These are phyloP conservation scores for Diaporthe ilicicola DNA, from an alignment of 2,329 filamentous ascomycete genomes.

Conservation along the genomic window DNA sequence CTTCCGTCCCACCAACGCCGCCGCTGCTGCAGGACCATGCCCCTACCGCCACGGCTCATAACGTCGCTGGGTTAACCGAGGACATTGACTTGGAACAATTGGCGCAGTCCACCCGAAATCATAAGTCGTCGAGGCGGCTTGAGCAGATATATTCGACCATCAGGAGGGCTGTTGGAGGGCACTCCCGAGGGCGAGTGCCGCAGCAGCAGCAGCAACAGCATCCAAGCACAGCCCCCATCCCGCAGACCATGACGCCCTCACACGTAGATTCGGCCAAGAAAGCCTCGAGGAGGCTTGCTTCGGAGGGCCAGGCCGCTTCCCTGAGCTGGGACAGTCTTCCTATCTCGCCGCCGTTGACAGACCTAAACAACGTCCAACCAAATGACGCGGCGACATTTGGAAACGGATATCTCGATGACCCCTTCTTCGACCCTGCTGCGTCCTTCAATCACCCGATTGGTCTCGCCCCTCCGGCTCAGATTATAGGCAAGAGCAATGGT, in stretches of 20 bases:
- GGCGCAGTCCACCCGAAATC: slow-evolving; percentile 36
- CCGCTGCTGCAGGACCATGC: slow-evolving; percentile 9
- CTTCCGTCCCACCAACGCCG: slow-evolving; percentile 25
- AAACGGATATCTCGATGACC: slow-evolving; percentile 41
- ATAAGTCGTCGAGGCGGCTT: slow-evolving; percentile 35
- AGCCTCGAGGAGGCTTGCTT: slow-evolving; percentile 17
- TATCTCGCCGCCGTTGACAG: slow-evolving; percentile 33
- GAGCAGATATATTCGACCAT: slow-evolving; percentile 43
- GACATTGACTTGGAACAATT: slow-evolving; percentile 27
- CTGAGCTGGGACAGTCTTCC: slow-evolving; percentile 28
- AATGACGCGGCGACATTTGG: slow-evolving; percentile 35
- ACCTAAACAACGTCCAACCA: slow-evolving; percentile 17
- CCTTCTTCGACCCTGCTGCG: slow-evolving; percentile 38
- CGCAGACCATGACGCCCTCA: slow-evolving; percentile 32
- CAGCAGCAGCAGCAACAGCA: slow-evolving; percentile 16
- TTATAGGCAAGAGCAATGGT: slow-evolving; percentile 14
- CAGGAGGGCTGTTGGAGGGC: slow-evolving; percentile 39
- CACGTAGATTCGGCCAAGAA: slow-evolving; percentile 30
- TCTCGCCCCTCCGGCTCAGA: slow-evolving; percentile 27
- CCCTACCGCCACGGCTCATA: background rate
- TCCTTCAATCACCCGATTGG: slow-evolving; percentile 23
- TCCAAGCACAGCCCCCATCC: slow-evolving; percentile 22
- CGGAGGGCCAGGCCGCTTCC: slow-evolving; percentile 13
- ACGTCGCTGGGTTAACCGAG: background rate
- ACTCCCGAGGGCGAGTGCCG: slow-evolving; percentile 20